Percentiles rank a stretch among this genome's conserved stretches.
Evolutionary conservation across 345 rosid genomes (phyloP).

Genomic region (Gossypium turneri): DNA sequence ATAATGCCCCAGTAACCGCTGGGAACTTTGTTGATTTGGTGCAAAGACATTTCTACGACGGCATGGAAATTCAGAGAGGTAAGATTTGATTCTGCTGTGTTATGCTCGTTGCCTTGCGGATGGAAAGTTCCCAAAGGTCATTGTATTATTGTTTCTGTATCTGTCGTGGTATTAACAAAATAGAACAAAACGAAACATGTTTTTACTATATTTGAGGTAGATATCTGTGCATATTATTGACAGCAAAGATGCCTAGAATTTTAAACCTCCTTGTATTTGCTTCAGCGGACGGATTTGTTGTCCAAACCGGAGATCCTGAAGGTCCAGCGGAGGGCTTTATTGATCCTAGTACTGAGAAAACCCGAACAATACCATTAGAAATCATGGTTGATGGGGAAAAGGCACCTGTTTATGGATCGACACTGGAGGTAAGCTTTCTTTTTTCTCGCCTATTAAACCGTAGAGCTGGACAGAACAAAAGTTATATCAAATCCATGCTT

Average conservation of each 20-base stretch:
- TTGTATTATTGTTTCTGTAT: neutral
- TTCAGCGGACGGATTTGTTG: constrained; percentile 98
- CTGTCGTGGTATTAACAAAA: neutral
- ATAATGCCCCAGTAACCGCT: constrained; percentile 94
- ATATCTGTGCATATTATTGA: neutral
- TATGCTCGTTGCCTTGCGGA: neutral
- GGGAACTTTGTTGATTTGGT: constrained; percentile 96
- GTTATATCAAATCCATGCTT: neutral
- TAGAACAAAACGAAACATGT: neutral
- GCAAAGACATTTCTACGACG: constrained; percentile 85
- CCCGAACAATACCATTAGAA: constrained; percentile 79
- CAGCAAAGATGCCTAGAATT: neutral
- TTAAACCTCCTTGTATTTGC: constrained; percentile 10
- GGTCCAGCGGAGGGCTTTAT: constrained; percentile 96
- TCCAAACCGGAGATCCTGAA: constrained; percentile 97
- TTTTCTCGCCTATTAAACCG: neutral
- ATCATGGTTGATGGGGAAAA: constrained; percentile 81
- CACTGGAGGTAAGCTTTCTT: constrained; percentile 59
- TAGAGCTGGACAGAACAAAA: neutral
- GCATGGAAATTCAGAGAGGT: constrained; percentile 99
- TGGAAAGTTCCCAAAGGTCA: constrained; percentile 10
- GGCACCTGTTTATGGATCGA: constrained; percentile 69
- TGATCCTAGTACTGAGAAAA: constrained; percentile 95
- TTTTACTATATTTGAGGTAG: neutral
- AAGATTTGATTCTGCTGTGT: constrained; percentile 10